These are phyloP conservation scores for Leucosporidium scottii DNA, from an alignment of 768 basidiomycete genomes.

Conservation along the genomic window DNA sequence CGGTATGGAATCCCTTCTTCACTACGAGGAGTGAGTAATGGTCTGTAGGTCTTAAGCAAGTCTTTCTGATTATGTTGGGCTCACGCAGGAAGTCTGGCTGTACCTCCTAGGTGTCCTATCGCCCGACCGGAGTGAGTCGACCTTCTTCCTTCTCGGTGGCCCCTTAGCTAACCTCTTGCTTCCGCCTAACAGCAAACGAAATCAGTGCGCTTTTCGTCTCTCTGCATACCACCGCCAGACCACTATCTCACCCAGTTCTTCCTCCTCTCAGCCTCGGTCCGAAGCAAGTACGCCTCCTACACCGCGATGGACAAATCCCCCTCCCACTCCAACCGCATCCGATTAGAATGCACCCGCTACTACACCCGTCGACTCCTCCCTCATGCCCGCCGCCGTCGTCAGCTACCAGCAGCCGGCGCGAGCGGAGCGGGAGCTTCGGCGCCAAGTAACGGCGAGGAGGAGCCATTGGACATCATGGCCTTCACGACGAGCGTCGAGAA, in stretches of 20 bases:
- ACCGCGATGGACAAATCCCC: constrained; percentile 4
- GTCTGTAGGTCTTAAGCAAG: too few relatives aligned
- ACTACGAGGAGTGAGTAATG: constrained; percentile 1
- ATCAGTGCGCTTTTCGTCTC: neutral
- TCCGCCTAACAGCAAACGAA: neutral
- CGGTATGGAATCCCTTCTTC: constrained; percentile 8
- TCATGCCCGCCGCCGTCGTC: neutral
- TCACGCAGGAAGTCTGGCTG: constrained; percentile 9
- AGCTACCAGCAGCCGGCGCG: neutral
- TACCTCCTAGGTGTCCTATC: constrained; percentile 13
- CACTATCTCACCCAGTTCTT: too few relatives aligned
- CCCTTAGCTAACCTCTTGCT: too few relatives aligned
- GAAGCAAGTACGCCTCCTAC: constrained; percentile 10
- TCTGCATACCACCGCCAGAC: too few relatives aligned
- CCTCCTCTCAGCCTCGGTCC: neutral
- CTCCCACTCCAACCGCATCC: neutral
- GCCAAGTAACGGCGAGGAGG: neutral
- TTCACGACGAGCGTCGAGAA: constrained; percentile 15
- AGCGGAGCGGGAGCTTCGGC: neutral
- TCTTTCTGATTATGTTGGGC: too few relatives aligned
- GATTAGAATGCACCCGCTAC: constrained; percentile 8
- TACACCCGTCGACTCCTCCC: constrained; percentile 8
- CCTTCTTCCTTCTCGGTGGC: neutral
- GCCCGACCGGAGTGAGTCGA: constrained; percentile 3
- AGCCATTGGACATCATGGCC: neutral